Evolutionary conservation across 75 land plant species (phyloP).

Genomic region (Larix kaempferi): DNA sequence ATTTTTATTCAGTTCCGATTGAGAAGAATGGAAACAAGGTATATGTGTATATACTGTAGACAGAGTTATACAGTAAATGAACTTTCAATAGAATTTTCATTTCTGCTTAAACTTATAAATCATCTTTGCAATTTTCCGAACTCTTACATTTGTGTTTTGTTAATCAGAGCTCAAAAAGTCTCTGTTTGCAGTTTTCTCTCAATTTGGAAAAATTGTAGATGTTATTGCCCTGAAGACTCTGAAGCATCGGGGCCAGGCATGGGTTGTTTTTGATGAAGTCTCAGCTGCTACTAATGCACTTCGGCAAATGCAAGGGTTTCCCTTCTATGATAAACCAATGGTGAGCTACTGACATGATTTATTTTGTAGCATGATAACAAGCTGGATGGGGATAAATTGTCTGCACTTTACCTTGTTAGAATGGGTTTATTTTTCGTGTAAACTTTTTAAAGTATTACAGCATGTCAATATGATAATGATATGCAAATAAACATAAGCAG

Average conservation of each 20-base stretch:
- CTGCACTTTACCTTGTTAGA: background rate
- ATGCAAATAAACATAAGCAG: background rate
- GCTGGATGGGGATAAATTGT: background rate
- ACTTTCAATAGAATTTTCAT: background rate
- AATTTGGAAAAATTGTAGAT: conserved; percentile 93
- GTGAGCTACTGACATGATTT: conserved; percentile 23
- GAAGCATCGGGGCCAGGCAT: conserved; percentile 94
- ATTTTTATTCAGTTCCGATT: too few species aligned
- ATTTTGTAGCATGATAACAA: background rate
- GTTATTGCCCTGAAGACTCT: conserved; percentile 85
- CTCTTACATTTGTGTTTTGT: background rate
- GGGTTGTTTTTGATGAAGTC: conserved; percentile 94
- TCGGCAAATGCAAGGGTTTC: conserved; percentile 92
- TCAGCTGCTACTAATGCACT: conserved; percentile 84
- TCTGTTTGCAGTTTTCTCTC: conserved; percentile 82
- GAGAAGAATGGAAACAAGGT: too few species aligned
- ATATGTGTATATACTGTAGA: too few species aligned
- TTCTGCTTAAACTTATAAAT: background rate
- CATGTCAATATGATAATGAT: background rate
- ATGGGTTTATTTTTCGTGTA: background rate
- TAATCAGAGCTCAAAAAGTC: conserved; percentile 81
- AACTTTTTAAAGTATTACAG: background rate
- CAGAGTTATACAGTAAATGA: too few species aligned
- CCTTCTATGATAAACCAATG: conserved; percentile 88
- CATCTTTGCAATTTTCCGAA: conserved; percentile 11